Evolutionary conservation across 2,329 filamentous ascomycete genomes (phyloP).

Genomic region (Coleophoma crateriformis): DNA sequence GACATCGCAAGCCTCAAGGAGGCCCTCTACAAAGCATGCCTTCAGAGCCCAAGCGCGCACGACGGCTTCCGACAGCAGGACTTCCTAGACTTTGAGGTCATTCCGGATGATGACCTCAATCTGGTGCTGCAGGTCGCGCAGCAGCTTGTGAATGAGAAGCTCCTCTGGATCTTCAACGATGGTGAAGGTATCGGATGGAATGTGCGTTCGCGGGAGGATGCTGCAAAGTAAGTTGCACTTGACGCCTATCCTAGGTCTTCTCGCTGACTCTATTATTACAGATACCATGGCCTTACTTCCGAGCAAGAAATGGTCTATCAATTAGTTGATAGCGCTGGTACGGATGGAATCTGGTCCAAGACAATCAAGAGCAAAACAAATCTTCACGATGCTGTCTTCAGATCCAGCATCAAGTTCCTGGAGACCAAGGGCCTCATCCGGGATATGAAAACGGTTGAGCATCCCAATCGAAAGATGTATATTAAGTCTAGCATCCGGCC

Average conservation of each 20-base stretch:
- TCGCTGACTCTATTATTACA: slow-evolving; percentile 17
- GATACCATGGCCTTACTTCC: slow-evolving; percentile 59
- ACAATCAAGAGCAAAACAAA: slow-evolving; percentile 74
- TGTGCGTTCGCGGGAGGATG: slow-evolving; percentile 53
- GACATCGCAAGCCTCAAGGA: slow-evolving; percentile 19
- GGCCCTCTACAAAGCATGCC: slow-evolving; percentile 21
- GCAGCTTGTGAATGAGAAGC: slow-evolving; percentile 52
- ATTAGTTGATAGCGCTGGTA: slow-evolving; percentile 79
- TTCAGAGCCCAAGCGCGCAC: slow-evolving; percentile 6
- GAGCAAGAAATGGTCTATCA: slow-evolving; percentile 83
- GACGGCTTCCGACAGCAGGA: slow-evolving; percentile 50
- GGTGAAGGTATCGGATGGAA: slow-evolving; percentile 48
- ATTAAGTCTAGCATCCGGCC: slow-evolving; percentile 83
- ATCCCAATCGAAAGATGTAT: slow-evolving; percentile 90
- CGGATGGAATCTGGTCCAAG: slow-evolving; percentile 87
- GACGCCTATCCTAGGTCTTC: background rate
- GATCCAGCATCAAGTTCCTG: slow-evolving; percentile 76
- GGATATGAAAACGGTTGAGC: slow-evolving; percentile 86
- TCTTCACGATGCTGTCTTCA: slow-evolving; percentile 78
- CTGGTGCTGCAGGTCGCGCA: slow-evolving; percentile 52
- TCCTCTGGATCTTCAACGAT: slow-evolving; percentile 45
- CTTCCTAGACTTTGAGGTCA: slow-evolving; percentile 49
- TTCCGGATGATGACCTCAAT: slow-evolving; percentile 49
- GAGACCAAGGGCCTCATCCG: slow-evolving; percentile 79
- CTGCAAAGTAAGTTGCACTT: slow-evolving; percentile 46